Evolutionary conservation across 2,329 filamentous ascomycete species (phyloP).

Genomic region (Microthyrium microscopicum): DNA sequence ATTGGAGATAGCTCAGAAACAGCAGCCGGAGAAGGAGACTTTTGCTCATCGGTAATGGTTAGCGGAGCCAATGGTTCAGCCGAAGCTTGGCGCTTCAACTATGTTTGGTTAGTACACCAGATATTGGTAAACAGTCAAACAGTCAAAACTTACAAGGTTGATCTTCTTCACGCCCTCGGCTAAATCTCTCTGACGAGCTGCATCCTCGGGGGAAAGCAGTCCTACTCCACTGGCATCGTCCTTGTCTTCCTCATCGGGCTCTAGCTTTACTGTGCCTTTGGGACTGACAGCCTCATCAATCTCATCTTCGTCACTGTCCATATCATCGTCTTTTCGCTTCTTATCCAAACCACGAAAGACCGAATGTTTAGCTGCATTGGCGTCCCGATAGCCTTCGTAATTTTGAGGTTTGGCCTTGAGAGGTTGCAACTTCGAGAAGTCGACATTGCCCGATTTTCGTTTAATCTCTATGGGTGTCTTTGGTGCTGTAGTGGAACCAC

Average conservation of each 20-base stretch:
- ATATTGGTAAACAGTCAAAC: neutral
- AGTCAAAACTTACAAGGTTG: constrained; percentile 42
- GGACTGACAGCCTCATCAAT: constrained; percentile 38
- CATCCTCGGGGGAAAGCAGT: constrained; percentile 51
- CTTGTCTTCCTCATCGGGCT: constrained; percentile 49
- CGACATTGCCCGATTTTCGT: constrained; percentile 64
- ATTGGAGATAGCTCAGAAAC: no score
- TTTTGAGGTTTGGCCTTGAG: constrained; percentile 80
- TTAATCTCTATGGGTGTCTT: constrained; percentile 49
- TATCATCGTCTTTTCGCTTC: constrained; percentile 27
- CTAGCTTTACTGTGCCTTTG: no score
- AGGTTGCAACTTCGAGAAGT: constrained; percentile 72
- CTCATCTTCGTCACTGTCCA: constrained; percentile 69
- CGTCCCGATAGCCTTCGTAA: constrained; percentile 75
- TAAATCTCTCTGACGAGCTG: constrained; percentile 54
- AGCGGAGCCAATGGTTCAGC: constrained; percentile 52
- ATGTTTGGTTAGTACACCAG: constrained; percentile 14
- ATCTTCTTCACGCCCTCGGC: constrained; percentile 70
- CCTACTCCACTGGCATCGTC: constrained; percentile 35
- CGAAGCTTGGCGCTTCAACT: constrained; percentile 72
- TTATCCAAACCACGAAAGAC: constrained; percentile 28
- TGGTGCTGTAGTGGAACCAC: constrained; percentile 44
- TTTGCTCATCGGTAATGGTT: no score
- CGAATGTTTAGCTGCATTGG: constrained; percentile 36
- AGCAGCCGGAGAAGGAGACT: no score